These are phyloP conservation scores for Schoenoplectus tabernaemontani DNA, from an alignment of 202 grass and related monocot species.

Conservation along the genomic window DNA sequence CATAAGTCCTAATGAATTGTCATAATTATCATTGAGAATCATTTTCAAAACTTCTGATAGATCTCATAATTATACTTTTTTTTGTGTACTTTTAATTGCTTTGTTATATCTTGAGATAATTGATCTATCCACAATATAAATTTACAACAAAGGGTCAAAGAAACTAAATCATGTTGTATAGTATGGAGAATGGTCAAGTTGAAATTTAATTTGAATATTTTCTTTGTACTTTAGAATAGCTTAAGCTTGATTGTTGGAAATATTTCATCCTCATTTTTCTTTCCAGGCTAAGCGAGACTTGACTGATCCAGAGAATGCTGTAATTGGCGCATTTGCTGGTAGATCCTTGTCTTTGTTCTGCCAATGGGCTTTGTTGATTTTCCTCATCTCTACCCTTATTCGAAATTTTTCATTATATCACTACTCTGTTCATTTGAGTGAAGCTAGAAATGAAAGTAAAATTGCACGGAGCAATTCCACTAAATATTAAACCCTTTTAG, in stretches of 20 bases:
- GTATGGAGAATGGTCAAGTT: neutral
- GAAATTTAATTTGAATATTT: neutral
- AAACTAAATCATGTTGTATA: neutral
- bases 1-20: neutral
- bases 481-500: neutral
- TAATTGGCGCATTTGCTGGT: constrained; percentile 96
- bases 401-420: neutral
- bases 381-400: neutral
- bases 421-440: neutral
- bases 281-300: constrained; percentile 73
- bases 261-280: neutral
- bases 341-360: constrained; percentile 8
- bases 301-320: constrained; percentile 91
- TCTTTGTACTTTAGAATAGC: neutral
- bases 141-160: too few species aligned
- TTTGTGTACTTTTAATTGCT: neutral
- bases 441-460: neutral
- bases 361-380: neutral
- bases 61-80: neutral
- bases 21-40: neutral
- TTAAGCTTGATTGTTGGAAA: neutral
- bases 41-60: neutral
- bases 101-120: neutral
- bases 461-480: neutral
- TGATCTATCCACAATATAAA: neutral